Evolutionary conservation across 2,329 filamentous ascomycete genomes (phyloP).

Genomic region (Polychaeton citri): DNA sequence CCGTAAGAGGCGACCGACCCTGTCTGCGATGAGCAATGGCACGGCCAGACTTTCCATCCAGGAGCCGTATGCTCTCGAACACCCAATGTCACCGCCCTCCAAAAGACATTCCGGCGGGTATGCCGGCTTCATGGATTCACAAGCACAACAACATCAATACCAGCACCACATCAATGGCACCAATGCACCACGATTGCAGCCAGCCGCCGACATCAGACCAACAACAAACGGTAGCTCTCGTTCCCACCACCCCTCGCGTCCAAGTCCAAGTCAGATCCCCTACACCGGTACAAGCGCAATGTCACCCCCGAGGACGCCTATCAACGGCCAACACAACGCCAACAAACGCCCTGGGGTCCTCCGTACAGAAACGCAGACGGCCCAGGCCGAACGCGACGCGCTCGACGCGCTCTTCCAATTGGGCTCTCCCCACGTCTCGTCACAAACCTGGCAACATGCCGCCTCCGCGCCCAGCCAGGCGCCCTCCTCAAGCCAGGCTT

Average conservation of each 20-base stretch:
- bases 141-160: conserved; percentile 2
- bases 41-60: conserved; percentile 15
- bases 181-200: conserved; percentile 10
- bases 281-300: conserved; percentile 8
- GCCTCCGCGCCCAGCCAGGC: not conserved
- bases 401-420: conserved; percentile 70
- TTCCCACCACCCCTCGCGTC: not conserved
- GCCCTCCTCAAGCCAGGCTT: not conserved
- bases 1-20: conserved; percentile 11
- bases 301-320: conserved; percentile 20
- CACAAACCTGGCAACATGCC: conserved; percentile 1
- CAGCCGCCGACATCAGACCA: conserved; percentile 18
- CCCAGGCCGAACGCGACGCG: conserved; percentile 62
- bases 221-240: conserved; percentile 2
- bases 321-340: conserved; percentile 12
- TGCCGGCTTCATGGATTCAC: conserved; percentile 6
- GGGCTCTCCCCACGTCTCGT: conserved; percentile 35
- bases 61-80: conserved; percentile 7
- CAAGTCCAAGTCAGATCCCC: conserved; percentile 3
- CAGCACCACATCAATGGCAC: conserved; percentile 1
- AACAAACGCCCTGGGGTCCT: conserved; percentile 34
- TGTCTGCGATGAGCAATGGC: conserved; percentile 15
- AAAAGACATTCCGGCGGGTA: conserved; percentile 21
- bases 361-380: conserved; percentile 55
- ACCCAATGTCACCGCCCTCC: conserved; percentile 14